Percentiles rank a stretch among this genome's conserved stretches.
Conservation (phyloP, 768 basidiomycete genomes). For the Suillus fuscotomentosus region DNA sequence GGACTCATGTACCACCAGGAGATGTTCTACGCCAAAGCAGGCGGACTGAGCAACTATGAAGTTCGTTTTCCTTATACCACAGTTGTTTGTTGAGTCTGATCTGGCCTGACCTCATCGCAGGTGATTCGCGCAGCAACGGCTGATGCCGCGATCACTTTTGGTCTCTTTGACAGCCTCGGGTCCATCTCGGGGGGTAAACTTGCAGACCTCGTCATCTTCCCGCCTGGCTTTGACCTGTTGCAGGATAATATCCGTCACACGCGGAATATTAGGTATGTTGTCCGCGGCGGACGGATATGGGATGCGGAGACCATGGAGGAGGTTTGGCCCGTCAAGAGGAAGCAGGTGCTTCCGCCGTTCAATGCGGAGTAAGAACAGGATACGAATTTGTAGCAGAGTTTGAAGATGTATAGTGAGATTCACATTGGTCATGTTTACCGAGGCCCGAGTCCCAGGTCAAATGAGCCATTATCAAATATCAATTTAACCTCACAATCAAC, state of each 20-base stretch:
- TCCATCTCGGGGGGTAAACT: conserved; percentile 65
- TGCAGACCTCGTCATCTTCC: conserved; percentile 70
- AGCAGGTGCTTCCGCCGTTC: conserved; percentile 53
- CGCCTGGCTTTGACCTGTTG: conserved; percentile 57
- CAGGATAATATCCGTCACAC: conserved; percentile 50
- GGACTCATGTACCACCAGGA: conserved; percentile 79
- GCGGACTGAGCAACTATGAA: conserved; percentile 72
- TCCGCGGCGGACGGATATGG: conserved; percentile 70
- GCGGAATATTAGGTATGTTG: conserved; percentile 53
- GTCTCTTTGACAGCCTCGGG: conserved; percentile 60
- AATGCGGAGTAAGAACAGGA: conserved; percentile 41
- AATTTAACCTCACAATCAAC: neutral
- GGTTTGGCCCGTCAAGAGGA: conserved; percentile 65
- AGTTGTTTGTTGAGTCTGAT: neutral
- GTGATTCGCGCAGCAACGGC: conserved; percentile 69
- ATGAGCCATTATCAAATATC: neutral
- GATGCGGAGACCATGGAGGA: conserved; percentile 65
- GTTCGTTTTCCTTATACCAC: conserved; percentile 28
- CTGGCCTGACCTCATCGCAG: conserved; percentile 30
- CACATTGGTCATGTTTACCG: neutral
- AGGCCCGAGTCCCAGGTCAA: neutral
- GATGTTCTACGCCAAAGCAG: conserved; percentile 61
- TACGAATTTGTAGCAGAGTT: neutral
- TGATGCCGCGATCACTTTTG: conserved; percentile 62
- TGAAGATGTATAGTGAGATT: neutral